Evolutionary conservation across 2,329 filamentous ascomycete species (phyloP).

Genomic region (Fusarium agapanthi): DNA sequence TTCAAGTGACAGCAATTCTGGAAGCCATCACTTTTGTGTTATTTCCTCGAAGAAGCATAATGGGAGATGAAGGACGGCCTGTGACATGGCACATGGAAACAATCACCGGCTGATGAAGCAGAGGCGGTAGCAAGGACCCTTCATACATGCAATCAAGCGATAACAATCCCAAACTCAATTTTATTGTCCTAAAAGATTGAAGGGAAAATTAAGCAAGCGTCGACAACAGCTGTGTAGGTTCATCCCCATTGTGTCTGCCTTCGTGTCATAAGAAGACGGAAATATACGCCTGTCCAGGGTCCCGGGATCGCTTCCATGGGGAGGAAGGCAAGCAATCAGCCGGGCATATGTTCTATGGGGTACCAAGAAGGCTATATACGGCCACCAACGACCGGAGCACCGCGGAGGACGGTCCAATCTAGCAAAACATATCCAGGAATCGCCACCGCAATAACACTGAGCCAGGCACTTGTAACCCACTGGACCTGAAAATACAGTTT

Average conservation of each 20-base stretch:
- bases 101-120: slow-evolving; percentile 17
- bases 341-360: not conserved
- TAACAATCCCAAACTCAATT: not conserved
- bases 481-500: slow-evolving; percentile 16
- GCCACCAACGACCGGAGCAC: slow-evolving; percentile 4
- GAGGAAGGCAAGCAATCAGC: not conserved
- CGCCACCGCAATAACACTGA: not conserved
- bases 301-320: not conserved
- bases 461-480: slow-evolving; percentile 16
- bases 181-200: not conserved
- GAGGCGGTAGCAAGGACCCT: not conserved
- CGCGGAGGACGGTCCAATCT: not conserved
- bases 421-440: not conserved
- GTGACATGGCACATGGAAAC: slow-evolving; percentile 19
- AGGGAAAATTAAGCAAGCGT: not conserved
- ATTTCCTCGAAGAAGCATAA: not conserved
- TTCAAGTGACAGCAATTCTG: slow-evolving; percentile 8
- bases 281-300: not conserved
- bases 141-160: slow-evolving; percentile 20
- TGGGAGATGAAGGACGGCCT: slow-evolving; percentile 24
- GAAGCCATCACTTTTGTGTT: slow-evolving; percentile 11
- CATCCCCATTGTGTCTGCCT: not conserved
- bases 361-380: slow-evolving; percentile 2
- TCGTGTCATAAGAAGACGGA: slow-evolving; percentile 4
- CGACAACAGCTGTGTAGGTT: not conserved